Percentiles rank a stretch among this genome's conserved stretches.
Evolutionary conservation across 257 asterid genomes (phyloP).

Genomic region (Cruciata laevipes): DNA sequence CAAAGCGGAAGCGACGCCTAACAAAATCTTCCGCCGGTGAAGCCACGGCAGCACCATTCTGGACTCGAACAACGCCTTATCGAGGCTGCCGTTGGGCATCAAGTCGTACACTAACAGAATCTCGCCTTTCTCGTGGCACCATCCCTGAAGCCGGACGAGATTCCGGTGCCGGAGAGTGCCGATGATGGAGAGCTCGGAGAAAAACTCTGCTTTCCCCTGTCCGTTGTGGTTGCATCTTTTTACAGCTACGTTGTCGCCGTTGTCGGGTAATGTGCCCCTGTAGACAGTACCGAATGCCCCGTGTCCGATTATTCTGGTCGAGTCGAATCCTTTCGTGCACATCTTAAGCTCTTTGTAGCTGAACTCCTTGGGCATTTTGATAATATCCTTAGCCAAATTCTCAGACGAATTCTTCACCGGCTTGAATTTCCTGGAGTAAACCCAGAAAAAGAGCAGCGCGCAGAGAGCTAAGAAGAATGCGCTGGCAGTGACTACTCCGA

Average conservation of each 20-base stretch:
- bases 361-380: conserved; percentile 78
- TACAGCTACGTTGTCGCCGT: conserved; percentile 62
- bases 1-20: conserved; percentile 76
- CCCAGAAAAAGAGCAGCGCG: conserved; percentile 41
- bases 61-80: conserved; percentile 66
- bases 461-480: conserved; percentile 59
- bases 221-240: conserved; percentile 67
- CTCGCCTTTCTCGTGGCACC: conserved; percentile 86
- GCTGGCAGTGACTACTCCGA: conserved; percentile 71
- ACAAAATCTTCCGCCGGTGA: conserved; percentile 45
- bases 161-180: conserved; percentile 76
- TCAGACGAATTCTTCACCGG: conserved; percentile 31
- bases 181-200: conserved; percentile 68
- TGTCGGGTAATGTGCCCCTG: conserved; percentile 44
- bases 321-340: conserved; percentile 60
- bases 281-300: conserved; percentile 85
- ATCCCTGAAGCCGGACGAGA: conserved; percentile 69
- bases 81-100: conserved; percentile 78
- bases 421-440: conserved; percentile 48
- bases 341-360: conserved; percentile 52
- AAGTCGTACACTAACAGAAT: conserved; percentile 59
- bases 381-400: conserved; percentile 45
- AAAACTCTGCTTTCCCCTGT: conserved; percentile 68
- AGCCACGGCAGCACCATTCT: conserved; percentile 56
- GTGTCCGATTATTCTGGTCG: conserved; percentile 45